Evolutionary conservation across 805 yeast species (phyloP), one percentile per base, ranked within the genome.

Genomic region (Saturnispora mendoncae): DNA sequence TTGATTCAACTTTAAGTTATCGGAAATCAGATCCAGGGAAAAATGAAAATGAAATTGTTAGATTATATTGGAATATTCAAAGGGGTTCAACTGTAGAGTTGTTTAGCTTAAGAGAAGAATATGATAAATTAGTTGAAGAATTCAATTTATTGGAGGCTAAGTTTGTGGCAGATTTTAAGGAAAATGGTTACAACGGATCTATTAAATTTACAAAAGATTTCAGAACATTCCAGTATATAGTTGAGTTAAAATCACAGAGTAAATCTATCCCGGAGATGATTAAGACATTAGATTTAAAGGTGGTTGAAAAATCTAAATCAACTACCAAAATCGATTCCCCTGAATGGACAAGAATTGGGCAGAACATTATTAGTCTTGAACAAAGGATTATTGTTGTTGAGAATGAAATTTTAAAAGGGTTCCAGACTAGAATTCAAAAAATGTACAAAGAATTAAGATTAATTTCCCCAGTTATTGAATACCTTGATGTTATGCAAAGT

Each of bases 401-500:
- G 55, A 61, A 61, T 2, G 49, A 45, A 1, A 67, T 85, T 6
- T 58, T 86, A 5, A 65, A 66, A 4, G 55, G 58, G 1, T 63
- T 87, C 28, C 69, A 76, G 29, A 44, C 46, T 2, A 59, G 65
- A 31, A 72, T 80, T 1, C 55, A 83, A 1, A 57, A 56, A 0
- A 53, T 63, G 29, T 65, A 75, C 19, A 50, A 65, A 1, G 61
- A 64, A 2, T 62, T 86, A 3, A 65, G 94, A 31, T 41, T 43
- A 50, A 57, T 29, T 62, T 74, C 41, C 63, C 83, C 39, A 55
- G 67, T 41, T 51, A 67, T 31, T 21, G 95, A 86, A 46, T 70
- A 71, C 38, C 51, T 88, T 5, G 98, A 90, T 57, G 76, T 80
- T 0, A 64, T 83, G 1, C 62, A 77, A 10, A 80, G 94, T 0